These are phyloP conservation scores for Turnera subulata DNA, from an alignment of 345 rosid genomes.

Conservation along the genomic window DNA sequence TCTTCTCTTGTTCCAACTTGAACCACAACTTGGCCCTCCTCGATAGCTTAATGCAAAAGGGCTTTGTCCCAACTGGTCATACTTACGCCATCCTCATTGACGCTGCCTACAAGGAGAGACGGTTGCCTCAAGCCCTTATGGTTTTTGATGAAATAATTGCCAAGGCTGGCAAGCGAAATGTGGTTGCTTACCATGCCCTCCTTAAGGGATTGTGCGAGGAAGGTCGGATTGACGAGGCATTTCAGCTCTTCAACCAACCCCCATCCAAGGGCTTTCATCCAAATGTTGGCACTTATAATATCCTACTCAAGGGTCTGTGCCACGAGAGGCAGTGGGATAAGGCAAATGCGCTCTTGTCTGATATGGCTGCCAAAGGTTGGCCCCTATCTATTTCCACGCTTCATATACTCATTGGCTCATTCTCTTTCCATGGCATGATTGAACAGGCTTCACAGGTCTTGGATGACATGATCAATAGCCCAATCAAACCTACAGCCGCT, in stretches of 20 bases:
- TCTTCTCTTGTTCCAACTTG: no score
- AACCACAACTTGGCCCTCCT: no score
- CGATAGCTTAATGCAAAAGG: no score
- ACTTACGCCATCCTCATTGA: conserved; percentile 73
- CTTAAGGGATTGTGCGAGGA: conserved; percentile 78
- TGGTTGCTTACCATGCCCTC: conserved; percentile 73
- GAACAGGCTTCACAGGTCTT: conserved; percentile 61
- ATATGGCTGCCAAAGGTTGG: conserved; percentile 67
- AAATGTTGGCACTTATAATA: no score
- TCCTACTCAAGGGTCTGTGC: conserved; percentile 69
- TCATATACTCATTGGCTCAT: conserved; percentile 62
- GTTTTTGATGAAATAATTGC: conserved; percentile 61
- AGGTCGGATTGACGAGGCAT: conserved; percentile 68
- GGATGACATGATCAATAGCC: conserved; percentile 52
- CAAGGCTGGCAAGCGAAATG: conserved; percentile 57
- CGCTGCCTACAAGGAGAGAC: conserved; percentile 76
- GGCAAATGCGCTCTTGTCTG: conserved; percentile 56
- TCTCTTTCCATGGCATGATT: conserved; percentile 57
- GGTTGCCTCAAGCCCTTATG: conserved; percentile 59
- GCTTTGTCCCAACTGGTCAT: conserved; percentile 66
- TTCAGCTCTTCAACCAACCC: conserved; percentile 51
- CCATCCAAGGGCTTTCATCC: conserved; percentile 69
- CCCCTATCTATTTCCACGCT: conserved; percentile 64
- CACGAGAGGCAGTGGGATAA: conserved; percentile 72
- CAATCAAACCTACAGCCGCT: conserved; percentile 49